Percentiles rank a stretch among this genome's conserved stretches.
phyloP scores from a whole-genome alignment of 805 yeast genomes.

The Yamadazyma philogaea region DNA sequence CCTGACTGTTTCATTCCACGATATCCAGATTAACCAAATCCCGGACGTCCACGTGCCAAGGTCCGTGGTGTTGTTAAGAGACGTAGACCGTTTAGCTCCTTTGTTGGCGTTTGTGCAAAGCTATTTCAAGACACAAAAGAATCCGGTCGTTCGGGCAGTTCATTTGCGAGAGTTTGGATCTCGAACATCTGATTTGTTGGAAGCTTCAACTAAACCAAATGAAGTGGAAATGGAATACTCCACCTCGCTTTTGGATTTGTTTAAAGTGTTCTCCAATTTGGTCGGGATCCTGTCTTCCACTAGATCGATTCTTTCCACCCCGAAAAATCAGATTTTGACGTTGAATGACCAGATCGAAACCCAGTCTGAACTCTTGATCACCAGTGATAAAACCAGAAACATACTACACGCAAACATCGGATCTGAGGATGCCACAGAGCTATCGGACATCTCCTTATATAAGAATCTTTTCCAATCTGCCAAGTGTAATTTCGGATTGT shows the following conservation, averaged over 20 bases:
- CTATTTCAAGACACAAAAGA: slow-evolving; percentile 16
- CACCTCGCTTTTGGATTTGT: slow-evolving; percentile 32
- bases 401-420: slow-evolving; percentile 11
- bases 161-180: slow-evolving; percentile 61
- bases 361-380: slow-evolving; percentile 25
- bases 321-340: slow-evolving; percentile 26
- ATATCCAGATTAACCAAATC: slow-evolving; percentile 3
- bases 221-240: slow-evolving; percentile 27
- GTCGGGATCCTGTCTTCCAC: slow-evolving; percentile 26
- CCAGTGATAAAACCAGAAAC: slow-evolving; percentile 18
- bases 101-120: slow-evolving; percentile 29
- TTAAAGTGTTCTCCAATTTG: slow-evolving; percentile 32
- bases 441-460: slow-evolving; percentile 22
- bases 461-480: slow-evolving; percentile 25
- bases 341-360: slow-evolving; percentile 32
- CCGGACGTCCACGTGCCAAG: slow-evolving; percentile 18
- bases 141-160: slow-evolving; percentile 43
- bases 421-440: slow-evolving; percentile 12
- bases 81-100: slow-evolving; percentile 31
- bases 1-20: slow-evolving; percentile 1
- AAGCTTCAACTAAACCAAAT: slow-evolving; percentile 46
- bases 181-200: slow-evolving; percentile 66
- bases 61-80: slow-evolving; percentile 26
- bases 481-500: slow-evolving; percentile 31
- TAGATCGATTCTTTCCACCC: slow-evolving; percentile 30